Percentiles rank a stretch among this genome's conserved stretches.
Evolutionary conservation across 2,329 filamentous ascomycete genomes (phyloP).

Genomic region (Neonectria hederae): DNA sequence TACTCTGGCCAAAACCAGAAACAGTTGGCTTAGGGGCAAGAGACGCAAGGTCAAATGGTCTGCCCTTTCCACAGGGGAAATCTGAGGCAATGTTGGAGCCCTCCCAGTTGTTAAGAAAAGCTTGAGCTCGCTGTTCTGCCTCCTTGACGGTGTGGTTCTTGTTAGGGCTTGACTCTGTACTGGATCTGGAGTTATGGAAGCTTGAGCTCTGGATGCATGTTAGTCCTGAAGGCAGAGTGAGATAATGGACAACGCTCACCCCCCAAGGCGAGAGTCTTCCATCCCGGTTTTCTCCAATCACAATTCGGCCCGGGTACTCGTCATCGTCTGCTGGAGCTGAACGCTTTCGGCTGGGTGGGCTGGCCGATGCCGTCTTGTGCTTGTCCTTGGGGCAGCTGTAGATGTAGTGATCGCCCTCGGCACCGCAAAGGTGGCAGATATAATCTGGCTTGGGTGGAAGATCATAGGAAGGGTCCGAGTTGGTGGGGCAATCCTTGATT

Average conservation of each 20-base stretch:
- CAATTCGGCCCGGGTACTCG: not conserved
- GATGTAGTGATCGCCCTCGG: conserved; percentile 24
- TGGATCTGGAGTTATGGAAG: not conserved
- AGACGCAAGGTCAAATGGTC: not conserved
- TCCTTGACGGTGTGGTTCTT: not conserved
- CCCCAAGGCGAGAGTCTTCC: conserved; percentile 43
- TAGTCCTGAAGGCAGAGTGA: not conserved
- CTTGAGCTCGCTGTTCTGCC: not conserved
- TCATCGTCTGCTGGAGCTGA: not conserved
- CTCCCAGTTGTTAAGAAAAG: not conserved
- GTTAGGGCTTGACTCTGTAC: not conserved
- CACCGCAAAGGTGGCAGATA: conserved; percentile 31
- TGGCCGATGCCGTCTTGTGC: not conserved
- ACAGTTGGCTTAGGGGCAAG: too few relatives aligned
- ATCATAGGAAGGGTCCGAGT: conserved; percentile 2
- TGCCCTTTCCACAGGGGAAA: too few relatives aligned
- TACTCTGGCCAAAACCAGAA: too few relatives aligned
- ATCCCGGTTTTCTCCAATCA: not conserved
- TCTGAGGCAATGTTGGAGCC: too few relatives aligned
- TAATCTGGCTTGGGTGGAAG: conserved; percentile 19
- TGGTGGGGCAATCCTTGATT: conserved; percentile 28
- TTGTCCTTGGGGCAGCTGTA: conserved; percentile 22
- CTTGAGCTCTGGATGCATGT: conserved; percentile 1
- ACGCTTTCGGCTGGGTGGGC: not conserved
- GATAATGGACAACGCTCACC: not conserved